These are phyloP conservation scores for Aureobasidium sp. DNA, from an alignment of 2,329 filamentous ascomycete species.

Conservation along the genomic window DNA sequence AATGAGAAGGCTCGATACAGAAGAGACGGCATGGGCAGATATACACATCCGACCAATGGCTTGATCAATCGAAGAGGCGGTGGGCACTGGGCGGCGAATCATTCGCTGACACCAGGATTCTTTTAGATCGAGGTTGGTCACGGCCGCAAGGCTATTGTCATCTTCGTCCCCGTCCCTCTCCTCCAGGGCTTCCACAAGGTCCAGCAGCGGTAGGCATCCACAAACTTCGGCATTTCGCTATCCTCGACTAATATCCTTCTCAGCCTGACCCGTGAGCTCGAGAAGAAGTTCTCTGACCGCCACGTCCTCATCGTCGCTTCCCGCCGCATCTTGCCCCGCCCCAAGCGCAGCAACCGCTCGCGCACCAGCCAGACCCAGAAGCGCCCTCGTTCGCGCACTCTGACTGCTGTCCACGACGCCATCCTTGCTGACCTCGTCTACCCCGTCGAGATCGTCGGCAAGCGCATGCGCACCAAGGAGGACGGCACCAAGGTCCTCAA, in stretches of 20 bases:
- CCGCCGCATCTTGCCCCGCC: constrained; percentile 96
- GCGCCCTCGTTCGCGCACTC: constrained; percentile 93
- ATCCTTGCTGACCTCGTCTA: constrained; percentile 98
- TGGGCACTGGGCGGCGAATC: constrained; percentile 49
- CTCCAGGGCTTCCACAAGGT: constrained; percentile 98
- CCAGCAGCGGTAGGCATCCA: constrained; percentile 84
- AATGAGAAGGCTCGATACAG: constrained; percentile 1
- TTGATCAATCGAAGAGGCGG: constrained; percentile 41
- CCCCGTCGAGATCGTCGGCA: constrained; percentile 99
- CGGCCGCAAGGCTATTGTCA: constrained; percentile 99
- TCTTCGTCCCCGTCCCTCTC: constrained; percentile 99
- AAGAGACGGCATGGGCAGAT: neutral
- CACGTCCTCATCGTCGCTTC: constrained; percentile 98
- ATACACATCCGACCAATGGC: constrained; percentile 12
- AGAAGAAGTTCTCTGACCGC: constrained; percentile 99
- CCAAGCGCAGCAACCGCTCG: constrained; percentile 95
- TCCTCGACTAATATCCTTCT: constrained; percentile 14
- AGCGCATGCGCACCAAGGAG: constrained; percentile 97
- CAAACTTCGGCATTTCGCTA: neutral
- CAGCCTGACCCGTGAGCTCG: constrained; percentile 98
- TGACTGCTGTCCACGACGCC: constrained; percentile 97
- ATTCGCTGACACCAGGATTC: constrained; percentile 49
- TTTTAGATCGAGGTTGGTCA: constrained; percentile 98
- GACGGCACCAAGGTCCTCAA: constrained; percentile 98
- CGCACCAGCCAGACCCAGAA: constrained; percentile 98